A percentile compares a stretch with the other conserved stretches of the same genome.
Evolutionary conservation across 345 rosid genomes (phyloP).

Genomic region (Hibiscus tridactylites): DNA sequence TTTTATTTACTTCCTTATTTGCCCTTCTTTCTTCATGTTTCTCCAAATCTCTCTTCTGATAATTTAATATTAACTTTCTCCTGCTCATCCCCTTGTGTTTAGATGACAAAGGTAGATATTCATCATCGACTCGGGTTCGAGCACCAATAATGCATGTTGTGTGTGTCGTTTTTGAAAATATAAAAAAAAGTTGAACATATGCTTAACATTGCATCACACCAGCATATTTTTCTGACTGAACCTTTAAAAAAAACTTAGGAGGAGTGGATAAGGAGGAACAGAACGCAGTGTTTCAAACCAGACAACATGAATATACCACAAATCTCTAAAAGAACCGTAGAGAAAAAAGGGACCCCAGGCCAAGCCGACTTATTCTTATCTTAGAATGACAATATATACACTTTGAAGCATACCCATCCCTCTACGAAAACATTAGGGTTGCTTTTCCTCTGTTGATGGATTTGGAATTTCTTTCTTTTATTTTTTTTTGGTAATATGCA

Average conservation of each 20-base stretch:
- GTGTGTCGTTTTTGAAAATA: too few relatives aligned
- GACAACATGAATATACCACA: slow-evolving; percentile 34
- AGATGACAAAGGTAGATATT: too few relatives aligned
- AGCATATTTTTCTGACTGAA: too few relatives aligned
- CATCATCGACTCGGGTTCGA: too few relatives aligned
- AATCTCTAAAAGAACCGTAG: background rate
- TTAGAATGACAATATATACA: background rate
- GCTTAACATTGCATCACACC: too few relatives aligned
- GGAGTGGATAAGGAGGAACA: slow-evolving; percentile 20
- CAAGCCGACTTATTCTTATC: slow-evolving; percentile 7
- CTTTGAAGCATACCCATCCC: background rate
- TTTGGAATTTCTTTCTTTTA: slow-evolving; percentile 4
- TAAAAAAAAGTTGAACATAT: too few relatives aligned
- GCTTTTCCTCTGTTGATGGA: slow-evolving; percentile 22
- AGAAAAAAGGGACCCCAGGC: background rate
- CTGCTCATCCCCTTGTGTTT: too few relatives aligned
- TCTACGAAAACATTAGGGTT: slow-evolving; percentile 19
- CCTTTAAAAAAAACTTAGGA: background rate
- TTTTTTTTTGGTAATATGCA: background rate
- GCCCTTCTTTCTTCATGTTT: background rate
- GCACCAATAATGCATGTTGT: too few relatives aligned
- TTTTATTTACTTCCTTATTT: background rate
- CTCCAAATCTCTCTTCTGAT: background rate
- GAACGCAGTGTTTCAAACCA: slow-evolving; percentile 5
- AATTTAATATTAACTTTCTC: too few relatives aligned